These are phyloP conservation scores for Lasiodiplodia sp. DNA, from an alignment of 2,329 filamentous ascomycete species.

Conservation along the genomic window DNA sequence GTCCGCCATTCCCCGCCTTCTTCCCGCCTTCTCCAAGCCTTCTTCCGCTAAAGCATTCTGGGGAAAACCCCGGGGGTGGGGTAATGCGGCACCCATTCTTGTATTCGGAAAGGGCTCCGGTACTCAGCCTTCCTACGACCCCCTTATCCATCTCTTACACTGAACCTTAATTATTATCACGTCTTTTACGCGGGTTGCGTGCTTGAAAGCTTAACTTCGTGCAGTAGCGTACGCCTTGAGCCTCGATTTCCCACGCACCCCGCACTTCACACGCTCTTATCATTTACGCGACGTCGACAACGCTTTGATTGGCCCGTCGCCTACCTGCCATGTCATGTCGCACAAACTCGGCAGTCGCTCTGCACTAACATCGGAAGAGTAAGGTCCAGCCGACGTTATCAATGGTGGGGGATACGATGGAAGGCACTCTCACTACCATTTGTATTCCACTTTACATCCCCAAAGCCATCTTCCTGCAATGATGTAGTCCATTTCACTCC, in stretches of 20 bases:
- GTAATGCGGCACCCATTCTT: not conserved
- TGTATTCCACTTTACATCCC: not conserved
- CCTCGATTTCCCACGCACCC: not conserved
- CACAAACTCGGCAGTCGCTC: not conserved
- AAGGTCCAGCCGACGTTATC: constrained; percentile 5
- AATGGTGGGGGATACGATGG: not conserved
- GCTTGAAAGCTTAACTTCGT: too few relatives aligned
- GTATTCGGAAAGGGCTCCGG: not conserved
- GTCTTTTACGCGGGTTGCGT: too few relatives aligned
- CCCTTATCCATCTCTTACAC: not conserved
- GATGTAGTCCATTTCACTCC: not conserved
- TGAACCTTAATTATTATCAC: too few relatives aligned
- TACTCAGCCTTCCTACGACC: not conserved
- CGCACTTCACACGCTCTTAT: not conserved
- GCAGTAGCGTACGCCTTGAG: too few relatives aligned
- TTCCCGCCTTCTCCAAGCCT: not conserved
- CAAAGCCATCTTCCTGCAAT: not conserved
- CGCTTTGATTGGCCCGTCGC: not conserved
- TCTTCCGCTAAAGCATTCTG: not conserved
- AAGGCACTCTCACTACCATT: not conserved
- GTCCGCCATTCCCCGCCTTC: not conserved
- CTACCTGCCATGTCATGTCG: not conserved
- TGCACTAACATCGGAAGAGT: not conserved
- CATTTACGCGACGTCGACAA: not conserved
- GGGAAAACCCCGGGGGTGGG: not conserved